These are phyloP conservation scores for Rhexocercosporidium sp. DNA, from an alignment of 2,329 filamentous ascomycete genomes.

Conservation along the genomic window DNA sequence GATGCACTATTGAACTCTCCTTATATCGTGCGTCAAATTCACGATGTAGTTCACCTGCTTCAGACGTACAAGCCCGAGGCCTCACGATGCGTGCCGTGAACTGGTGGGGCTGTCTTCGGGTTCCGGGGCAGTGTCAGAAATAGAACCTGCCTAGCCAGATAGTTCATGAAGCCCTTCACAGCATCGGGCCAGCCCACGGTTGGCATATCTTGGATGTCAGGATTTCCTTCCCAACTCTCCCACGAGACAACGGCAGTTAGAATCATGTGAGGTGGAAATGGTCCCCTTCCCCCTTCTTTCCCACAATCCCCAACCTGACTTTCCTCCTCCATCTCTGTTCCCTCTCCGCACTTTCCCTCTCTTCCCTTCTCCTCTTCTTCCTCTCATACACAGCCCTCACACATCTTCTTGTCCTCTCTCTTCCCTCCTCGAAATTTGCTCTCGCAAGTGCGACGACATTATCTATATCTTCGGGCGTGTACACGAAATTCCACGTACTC, in stretches of 20 bases:
- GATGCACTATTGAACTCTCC: neutral
- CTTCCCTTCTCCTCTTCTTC: constrained; percentile 73
- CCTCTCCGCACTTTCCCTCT: constrained; percentile 51
- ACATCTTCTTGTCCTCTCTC: constrained; percentile 76
- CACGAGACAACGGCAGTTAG: neutral
- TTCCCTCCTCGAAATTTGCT: constrained; percentile 86
- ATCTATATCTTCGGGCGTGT: constrained; percentile 89
- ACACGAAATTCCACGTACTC: constrained; percentile 98
- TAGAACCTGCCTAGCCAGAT: neutral
- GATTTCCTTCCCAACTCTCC: neutral
- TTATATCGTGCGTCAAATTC: neutral
- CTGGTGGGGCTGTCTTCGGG: neutral
- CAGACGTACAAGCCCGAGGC: neutral
- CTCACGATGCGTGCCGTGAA: neutral
- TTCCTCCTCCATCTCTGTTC: constrained; percentile 52
- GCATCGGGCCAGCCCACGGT: neutral
- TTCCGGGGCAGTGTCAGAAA: neutral
- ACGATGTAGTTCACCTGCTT: neutral
- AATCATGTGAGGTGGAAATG: constrained; percentile 62
- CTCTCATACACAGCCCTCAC: constrained; percentile 91
- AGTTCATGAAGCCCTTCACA: neutral
- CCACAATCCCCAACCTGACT: constrained; percentile 56
- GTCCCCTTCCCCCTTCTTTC: constrained; percentile 65
- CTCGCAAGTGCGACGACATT: constrained; percentile 79
- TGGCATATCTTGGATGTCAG: neutral